Base-by-base conservation (phyloP, 768 basidiomycete genomes). In the Chalciporus piperatus region DNA sequence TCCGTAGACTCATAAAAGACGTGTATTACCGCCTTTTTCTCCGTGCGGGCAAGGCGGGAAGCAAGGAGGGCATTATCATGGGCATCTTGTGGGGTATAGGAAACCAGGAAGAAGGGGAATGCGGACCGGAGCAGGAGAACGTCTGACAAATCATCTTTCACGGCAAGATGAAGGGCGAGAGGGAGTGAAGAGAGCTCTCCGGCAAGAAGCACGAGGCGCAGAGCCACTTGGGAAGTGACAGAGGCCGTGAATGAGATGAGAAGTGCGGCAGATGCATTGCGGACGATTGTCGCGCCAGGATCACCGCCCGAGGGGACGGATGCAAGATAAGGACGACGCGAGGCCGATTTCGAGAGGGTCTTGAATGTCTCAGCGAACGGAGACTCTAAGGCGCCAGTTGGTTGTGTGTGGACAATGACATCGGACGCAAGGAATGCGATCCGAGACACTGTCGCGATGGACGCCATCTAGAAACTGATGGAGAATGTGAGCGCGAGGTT, bases 51-150 rank as follows among this genome's bases (percentile, higher is more conserved):
- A 45, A 98, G 71, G 39, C 85, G 81, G 45, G 90, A 84, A 13
- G 92, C 92, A 16, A 98, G 79, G 32, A 98, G 72, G 20, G 92
- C 89, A 68, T 98, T 86, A 64, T 95, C 91, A 60, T 96, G 89
- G 4, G 93, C 91, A 63, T 93, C 80, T 65, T 92, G 88, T 3
- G 82, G 67, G 1, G 80, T 82, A 32, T 81, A 77, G 6, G 92
- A 95, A 61, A 95, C 76, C 45, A 98, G 60, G 64, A 93, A 85
- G 70, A 85, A 90, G 25, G 89, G 89, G 6, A 91, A 81, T 17
- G 83, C 78, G n/a, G 87, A 81, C 37, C 86, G 84, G 51, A 96
- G 83, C 12, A 86, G 73, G 38, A 95, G 77, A 37, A 83, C 82
- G 56, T 88, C 84, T 30, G 89, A 82, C 40, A 93, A 78, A 65